Evolutionary conservation across 2,329 filamentous ascomycete species (phyloP), one percentile per base, ranked within the genome.

Genomic region (Diaporthe citriasiana): DNA sequence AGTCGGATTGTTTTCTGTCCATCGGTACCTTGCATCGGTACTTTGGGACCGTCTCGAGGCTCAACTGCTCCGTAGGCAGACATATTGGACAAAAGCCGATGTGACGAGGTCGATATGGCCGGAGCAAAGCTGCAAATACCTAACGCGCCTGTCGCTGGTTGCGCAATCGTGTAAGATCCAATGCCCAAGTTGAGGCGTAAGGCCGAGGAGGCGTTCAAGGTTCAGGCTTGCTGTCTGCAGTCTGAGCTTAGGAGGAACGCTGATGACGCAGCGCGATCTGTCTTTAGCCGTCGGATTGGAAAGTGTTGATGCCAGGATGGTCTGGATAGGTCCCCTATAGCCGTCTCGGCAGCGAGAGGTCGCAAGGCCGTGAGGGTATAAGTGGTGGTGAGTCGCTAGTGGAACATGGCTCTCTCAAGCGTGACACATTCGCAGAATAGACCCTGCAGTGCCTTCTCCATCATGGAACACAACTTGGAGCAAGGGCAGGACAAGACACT

Each of bases 131-230:
- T 9, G 45, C 15, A 15, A 3, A 27, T 25, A n/a, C 45, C 47
- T 53, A 19, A 40, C 8, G 25, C 40, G 47, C 63, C 27, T 27
- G 63, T 53, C 9, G 45, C 15, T 19, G 47, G 13, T 68, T 68
- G 63, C 63, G 63, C 63, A 68, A 40, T 40, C 53, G 63, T 40
- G 63, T 30, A 68, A 68, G 40, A 53, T 40, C n/a, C 17, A n/a
- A 68, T 68, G 38, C 68, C 38, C 27, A 53, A 17, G 40, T 45
- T 57, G 50, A 35, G 40, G 42, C 27, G 33, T 15, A 27, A 40
- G 25, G 38, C 25, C 51, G 51, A 45, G 13, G 53, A 57, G 66
- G 53, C 19, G 27, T 19, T 47, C 45, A 53, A 53, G 25, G 50
- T 40, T 38, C 47, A 68, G 47, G 45, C 33, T 22, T 45, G 25